Evolutionary conservation across 768 basidiomycete genomes (phyloP).

Genomic region (Boletus eberwhitei): DNA sequence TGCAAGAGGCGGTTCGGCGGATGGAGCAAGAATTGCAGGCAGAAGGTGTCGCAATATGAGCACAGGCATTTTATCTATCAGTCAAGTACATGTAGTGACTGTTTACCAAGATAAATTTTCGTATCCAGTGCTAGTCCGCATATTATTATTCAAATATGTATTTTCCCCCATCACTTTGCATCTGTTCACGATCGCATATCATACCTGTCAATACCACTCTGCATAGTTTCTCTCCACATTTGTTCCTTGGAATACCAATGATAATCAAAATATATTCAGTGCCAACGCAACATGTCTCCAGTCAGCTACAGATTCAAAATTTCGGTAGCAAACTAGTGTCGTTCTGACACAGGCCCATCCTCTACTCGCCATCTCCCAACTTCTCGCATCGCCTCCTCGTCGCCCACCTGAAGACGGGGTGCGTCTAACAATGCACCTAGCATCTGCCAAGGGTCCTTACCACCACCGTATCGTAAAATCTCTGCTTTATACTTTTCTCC

Average conservation of each 20-base stretch:
- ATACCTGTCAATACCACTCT: not conserved
- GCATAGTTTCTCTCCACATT: not conserved
- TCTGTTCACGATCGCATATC: not conserved
- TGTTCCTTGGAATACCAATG: not conserved
- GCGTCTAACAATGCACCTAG: constrained; percentile 65
- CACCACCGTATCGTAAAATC: constrained; percentile 80
- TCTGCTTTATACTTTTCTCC: constrained; percentile 83
- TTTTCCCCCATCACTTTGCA: not conserved
- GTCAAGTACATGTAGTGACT: not conserved
- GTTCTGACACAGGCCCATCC: constrained; percentile 59
- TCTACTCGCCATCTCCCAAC: constrained; percentile 90
- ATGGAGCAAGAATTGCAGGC: constrained; percentile 33
- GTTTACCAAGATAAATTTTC: constrained; percentile 4
- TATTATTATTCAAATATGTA: constrained; percentile 23
- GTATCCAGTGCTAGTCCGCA: not conserved
- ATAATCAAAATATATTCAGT: not conserved
- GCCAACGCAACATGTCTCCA: no score
- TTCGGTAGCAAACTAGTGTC: constrained; percentile 44
- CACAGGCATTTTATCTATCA: no score
- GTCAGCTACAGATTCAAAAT: not conserved
- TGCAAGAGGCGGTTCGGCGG: constrained; percentile 34
- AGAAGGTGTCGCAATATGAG: constrained; percentile 18
- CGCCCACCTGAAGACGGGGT: constrained; percentile 64
- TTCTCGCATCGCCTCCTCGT: constrained; percentile 79
- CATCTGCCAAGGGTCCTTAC: constrained; percentile 93